phyloP scores from a whole-genome alignment of 345 rosid genomes.

The Ceriops decandra region DNA sequence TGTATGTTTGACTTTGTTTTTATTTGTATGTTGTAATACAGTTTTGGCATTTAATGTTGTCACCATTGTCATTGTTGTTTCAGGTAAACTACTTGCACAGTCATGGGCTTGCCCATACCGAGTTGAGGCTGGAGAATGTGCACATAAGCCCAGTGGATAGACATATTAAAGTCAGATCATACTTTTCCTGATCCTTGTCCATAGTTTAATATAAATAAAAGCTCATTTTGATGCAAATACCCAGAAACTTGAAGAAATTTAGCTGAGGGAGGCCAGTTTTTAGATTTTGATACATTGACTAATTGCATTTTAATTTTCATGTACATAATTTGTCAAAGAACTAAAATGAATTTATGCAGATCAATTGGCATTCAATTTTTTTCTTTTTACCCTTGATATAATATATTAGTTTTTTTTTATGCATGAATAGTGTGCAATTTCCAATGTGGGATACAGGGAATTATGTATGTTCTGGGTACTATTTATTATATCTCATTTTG shows the following conservation, averaged over 20 bases:
- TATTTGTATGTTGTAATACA: not conserved
- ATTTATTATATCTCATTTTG: not conserved
- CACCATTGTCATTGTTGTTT: not conserved
- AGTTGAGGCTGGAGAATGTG: slow-evolving; percentile 89
- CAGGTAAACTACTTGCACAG: slow-evolving; percentile 97
- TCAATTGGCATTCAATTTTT: not conserved
- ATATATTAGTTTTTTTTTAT: too few relatives aligned
- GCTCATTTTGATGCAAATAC: not conserved
- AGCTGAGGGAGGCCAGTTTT: too few relatives aligned
- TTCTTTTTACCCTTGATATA: not conserved
- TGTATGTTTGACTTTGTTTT: slow-evolving; percentile 42
- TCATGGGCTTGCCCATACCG: slow-evolving; percentile 97
- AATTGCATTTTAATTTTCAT: too few relatives aligned
- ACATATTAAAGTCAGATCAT: slow-evolving; percentile 71
- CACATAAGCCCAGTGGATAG: slow-evolving; percentile 93
- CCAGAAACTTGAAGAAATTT: too few relatives aligned
- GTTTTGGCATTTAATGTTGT: not conserved
- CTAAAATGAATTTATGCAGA: not conserved
- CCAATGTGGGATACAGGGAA: too few relatives aligned
- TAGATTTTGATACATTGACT: too few relatives aligned
- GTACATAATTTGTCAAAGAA: too few relatives aligned
- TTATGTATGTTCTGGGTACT: too few relatives aligned
- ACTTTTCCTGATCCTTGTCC: slow-evolving; percentile 2
- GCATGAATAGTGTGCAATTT: too few relatives aligned
- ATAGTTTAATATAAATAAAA: not conserved